Conservation (phyloP, 148 eudicot genomes). For the Linanthus parryae region DNA sequence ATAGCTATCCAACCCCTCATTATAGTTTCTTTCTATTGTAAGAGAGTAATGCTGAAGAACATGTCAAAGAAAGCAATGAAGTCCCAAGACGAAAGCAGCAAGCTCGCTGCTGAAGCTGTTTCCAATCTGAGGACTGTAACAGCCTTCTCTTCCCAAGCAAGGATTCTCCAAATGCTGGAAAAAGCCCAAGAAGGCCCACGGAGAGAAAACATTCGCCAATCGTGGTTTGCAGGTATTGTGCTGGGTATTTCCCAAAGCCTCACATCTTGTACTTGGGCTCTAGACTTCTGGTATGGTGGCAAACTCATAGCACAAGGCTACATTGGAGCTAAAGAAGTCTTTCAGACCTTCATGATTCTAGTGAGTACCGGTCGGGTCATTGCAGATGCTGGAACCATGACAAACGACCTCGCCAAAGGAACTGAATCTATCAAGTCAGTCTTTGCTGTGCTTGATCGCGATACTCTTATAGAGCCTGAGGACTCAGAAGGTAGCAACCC, state of each 20-base stretch:
- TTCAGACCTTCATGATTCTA: constrained; percentile 70
- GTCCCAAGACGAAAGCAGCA: constrained; percentile 67
- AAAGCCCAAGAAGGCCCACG: constrained; percentile 66
- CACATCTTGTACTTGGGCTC: constrained; percentile 58
- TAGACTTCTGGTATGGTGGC: constrained; percentile 89
- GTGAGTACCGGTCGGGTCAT: constrained; percentile 86
- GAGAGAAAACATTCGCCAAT: constrained; percentile 58
- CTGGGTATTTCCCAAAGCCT: constrained; percentile 61
- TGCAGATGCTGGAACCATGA: constrained; percentile 87
- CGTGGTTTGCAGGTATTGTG: constrained; percentile 81
- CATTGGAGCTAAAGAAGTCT: constrained; percentile 41
- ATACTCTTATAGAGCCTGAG: constrained; percentile 65
- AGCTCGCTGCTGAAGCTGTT: constrained; percentile 78
- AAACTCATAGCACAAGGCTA: constrained; percentile 47
- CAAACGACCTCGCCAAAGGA: constrained; percentile 78
- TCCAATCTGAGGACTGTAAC: constrained; percentile 73
- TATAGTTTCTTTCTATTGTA: constrained; percentile 50
- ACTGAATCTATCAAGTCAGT: constrained; percentile 66
- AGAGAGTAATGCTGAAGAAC: constrained; percentile 59
- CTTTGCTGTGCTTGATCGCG: constrained; percentile 57
- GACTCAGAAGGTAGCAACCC: constrained; percentile 52
- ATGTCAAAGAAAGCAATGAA: constrained; percentile 70
- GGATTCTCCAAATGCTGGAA: constrained; percentile 61
- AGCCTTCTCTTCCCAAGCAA: constrained; percentile 67
- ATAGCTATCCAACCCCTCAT: constrained; percentile 72